Conservation (phyloP, 2,329 filamentous ascomycete species). For the Colletotrichum echinochloae region DNA sequence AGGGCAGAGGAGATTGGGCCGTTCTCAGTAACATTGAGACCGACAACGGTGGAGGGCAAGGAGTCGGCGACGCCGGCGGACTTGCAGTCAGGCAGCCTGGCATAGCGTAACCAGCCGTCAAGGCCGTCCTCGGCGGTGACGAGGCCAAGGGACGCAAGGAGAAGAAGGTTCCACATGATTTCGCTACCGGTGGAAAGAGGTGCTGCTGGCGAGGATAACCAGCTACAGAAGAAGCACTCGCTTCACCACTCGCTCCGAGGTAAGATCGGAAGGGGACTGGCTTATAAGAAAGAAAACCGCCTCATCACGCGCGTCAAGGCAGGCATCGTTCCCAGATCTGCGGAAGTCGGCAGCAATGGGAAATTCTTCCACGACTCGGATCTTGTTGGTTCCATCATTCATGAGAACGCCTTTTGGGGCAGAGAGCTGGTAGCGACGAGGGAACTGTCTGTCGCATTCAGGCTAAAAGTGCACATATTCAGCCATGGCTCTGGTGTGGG, state of each 20-base stretch:
- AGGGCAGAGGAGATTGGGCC: constrained; percentile 71
- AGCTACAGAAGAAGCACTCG: constrained; percentile 31
- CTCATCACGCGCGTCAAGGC: not conserved
- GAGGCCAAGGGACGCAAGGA: constrained; percentile 49
- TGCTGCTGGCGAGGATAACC: constrained; percentile 14
- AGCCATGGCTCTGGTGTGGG: constrained; percentile 26
- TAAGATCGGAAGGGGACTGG: not conserved
- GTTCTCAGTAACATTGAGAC: constrained; percentile 63
- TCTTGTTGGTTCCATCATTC: not conserved
- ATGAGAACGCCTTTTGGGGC: not conserved
- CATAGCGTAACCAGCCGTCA: constrained; percentile 74
- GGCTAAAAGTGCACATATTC: constrained; percentile 36
- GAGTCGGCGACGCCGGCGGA: constrained; percentile 49
- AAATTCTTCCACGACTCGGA: constrained; percentile 11
- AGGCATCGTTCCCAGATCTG: constrained; percentile 18
- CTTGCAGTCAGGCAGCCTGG: constrained; percentile 54
- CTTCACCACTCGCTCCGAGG: not conserved
- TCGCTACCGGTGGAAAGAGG: constrained; percentile 7
- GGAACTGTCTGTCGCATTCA: constrained; percentile 29
- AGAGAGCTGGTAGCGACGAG: constrained; percentile 6
- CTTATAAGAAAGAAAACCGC: constrained; percentile 21
- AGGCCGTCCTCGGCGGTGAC: constrained; percentile 70
- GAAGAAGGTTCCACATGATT: constrained; percentile 46
- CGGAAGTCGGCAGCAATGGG: constrained; percentile 17
- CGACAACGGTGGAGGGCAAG: constrained; percentile 62